Evolutionary conservation across 345 rosid genomes (phyloP).

Genomic region (Salix udensis): DNA sequence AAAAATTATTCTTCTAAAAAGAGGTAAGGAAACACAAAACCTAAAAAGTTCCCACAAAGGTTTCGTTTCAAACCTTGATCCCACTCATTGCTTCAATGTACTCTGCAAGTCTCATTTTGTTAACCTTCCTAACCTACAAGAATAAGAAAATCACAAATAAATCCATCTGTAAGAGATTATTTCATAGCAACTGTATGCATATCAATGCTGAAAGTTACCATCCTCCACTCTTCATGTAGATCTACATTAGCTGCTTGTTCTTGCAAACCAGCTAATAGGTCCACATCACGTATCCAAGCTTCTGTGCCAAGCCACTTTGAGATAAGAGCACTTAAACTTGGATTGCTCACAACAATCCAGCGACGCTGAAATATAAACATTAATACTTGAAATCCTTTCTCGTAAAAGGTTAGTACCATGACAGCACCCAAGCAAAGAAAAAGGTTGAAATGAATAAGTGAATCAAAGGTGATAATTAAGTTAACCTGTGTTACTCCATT

Average conservation of each 20-base stretch:
- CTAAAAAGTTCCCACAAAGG: not conserved
- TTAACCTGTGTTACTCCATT: conserved; percentile 48
- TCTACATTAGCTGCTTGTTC: conserved; percentile 34
- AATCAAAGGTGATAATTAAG: not conserved
- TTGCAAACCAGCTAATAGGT: conserved; percentile 41
- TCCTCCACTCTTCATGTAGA: conserved; percentile 41
- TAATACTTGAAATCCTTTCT: conserved; percentile 17
- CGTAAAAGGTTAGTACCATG: too few relatives aligned
- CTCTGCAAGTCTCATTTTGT: conserved; percentile 49
- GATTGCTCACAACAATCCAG: conserved; percentile 54
- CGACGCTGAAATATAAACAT: conserved; percentile 39
- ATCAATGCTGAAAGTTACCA: conserved; percentile 20
- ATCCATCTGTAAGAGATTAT: not conserved
- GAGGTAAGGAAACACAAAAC: not conserved
- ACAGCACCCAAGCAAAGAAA: not conserved
- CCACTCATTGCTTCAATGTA: conserved; percentile 52
- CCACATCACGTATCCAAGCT: conserved; percentile 47
- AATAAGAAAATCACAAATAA: not conserved
- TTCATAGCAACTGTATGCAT: conserved; percentile 1
- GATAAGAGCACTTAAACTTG: conserved; percentile 43
- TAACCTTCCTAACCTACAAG: conserved; percentile 40
- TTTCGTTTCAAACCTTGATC: conserved; percentile 33
- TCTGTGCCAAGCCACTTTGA: conserved; percentile 55
- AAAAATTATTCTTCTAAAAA: not conserved
- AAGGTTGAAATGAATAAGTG: not conserved